Conservation (phyloP, 148 eudicot species). For the Nyssa sinensis region DNA sequence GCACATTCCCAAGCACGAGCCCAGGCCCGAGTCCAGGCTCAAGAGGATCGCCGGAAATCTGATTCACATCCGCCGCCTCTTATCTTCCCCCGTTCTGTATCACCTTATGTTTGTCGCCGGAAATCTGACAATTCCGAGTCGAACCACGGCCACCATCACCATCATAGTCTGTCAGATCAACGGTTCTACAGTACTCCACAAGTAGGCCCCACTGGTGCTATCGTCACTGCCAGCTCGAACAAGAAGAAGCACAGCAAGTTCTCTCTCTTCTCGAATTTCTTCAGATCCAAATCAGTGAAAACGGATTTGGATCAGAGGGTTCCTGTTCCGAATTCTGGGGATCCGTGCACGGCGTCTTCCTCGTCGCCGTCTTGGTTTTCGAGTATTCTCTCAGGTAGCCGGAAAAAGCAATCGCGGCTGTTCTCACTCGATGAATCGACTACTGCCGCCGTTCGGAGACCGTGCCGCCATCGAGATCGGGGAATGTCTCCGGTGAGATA, state of each 20-base stretch:
- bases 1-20: slow-evolving; percentile 24
- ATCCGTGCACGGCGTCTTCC: slow-evolving; percentile 20
- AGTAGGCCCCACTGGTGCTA: slow-evolving; percentile 30
- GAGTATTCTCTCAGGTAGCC: slow-evolving; percentile 11
- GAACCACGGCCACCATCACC: slow-evolving; percentile 12
- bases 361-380: slow-evolving; percentile 47
- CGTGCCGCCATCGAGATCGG: slow-evolving; percentile 24
- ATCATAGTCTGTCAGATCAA: slow-evolving; percentile 22
- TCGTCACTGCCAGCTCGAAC: not conserved
- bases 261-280: slow-evolving; percentile 36
- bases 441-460: slow-evolving; percentile 12
- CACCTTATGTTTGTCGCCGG: slow-evolving; percentile 61
- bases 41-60: slow-evolving; percentile 24
- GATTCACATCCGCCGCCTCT: slow-evolving; percentile 36
- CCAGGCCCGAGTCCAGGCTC: slow-evolving; percentile 10
- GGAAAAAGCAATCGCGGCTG: slow-evolving; percentile 21
- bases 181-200: slow-evolving; percentile 66
- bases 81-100: slow-evolving; percentile 68
- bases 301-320: slow-evolving; percentile 11
- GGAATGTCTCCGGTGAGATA: slow-evolving; percentile 81
- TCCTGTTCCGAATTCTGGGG: slow-evolving; percentile 20
- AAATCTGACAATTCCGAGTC: slow-evolving; percentile 39
- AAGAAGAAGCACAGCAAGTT: slow-evolving; percentile 29
- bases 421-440: slow-evolving; percentile 20
- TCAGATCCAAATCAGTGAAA: slow-evolving; percentile 64